Percentiles rank a stretch among this genome's conserved stretches.
These are phyloP conservation scores for Corynascus novoguineensis DNA, from an alignment of 495 filamentous ascomycete genomes.

Conservation along the genomic window DNA sequence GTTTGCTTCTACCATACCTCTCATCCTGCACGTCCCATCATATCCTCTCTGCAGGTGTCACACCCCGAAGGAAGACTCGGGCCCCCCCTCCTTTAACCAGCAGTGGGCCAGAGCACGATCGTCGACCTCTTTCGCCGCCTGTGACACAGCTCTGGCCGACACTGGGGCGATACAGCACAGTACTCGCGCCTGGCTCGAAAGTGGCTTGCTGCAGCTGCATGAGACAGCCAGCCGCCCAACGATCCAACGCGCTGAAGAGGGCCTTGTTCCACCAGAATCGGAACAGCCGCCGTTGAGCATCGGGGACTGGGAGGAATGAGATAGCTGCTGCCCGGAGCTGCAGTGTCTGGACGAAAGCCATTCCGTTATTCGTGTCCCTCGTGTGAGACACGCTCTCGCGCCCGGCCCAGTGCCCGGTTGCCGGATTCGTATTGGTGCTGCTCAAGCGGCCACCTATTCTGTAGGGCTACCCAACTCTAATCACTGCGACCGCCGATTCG, in stretches of 20 bases:
- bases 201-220: slow-evolving; percentile 22
- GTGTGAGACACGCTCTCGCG: slow-evolving; percentile 22
- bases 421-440: slow-evolving; percentile 25
- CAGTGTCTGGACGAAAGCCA: slow-evolving; percentile 1
- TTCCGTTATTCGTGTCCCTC: not conserved
- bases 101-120: slow-evolving; percentile 8
- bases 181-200: slow-evolving; percentile 4
- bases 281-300: slow-evolving; percentile 1
- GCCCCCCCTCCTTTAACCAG: not conserved
- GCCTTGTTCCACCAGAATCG: not conserved
- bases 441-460: slow-evolving; percentile 15
- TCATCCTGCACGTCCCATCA: not conserved
- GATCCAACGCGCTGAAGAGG: not conserved
- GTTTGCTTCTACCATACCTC: not conserved
- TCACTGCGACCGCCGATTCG: not conserved
- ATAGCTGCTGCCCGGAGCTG: slow-evolving; percentile 7
- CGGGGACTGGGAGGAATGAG: not conserved
- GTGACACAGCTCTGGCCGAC: slow-evolving; percentile 13
- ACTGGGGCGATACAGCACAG: not conserved
- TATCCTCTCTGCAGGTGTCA: not conserved
- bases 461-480: slow-evolving; percentile 13
- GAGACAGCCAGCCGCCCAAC: slow-evolving; percentile 11
- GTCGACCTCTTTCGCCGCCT: slow-evolving; percentile 8
- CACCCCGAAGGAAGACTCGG: not conserved
- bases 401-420: slow-evolving; percentile 25